Base-by-base conservation (phyloP, 208 protist species). In the Leishmania tarentolae region DNA sequence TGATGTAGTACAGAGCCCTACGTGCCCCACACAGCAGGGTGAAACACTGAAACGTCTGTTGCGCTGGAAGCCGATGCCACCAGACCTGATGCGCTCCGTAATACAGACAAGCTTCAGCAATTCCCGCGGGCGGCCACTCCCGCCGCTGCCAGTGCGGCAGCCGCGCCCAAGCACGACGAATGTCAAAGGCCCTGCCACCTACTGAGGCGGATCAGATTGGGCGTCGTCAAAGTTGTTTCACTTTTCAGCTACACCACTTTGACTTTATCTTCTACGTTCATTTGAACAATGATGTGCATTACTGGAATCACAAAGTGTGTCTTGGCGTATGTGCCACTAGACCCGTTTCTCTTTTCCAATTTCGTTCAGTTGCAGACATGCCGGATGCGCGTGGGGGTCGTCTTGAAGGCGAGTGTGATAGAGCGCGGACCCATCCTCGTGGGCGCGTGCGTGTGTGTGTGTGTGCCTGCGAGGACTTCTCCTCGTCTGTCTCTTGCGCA, bases 1-100 rank as follows among this genome's bases (percentile, higher is more conserved):
- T 47, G 9, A 24, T 21, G 50, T 3, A 21, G 28, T 44, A 31
- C 74, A 68, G 37, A 35, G 59, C 76, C 24, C 28, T n/a, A 40
- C 59, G 61, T 74, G 77, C 15, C 75, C 85, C 5, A 94, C 91
- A 11, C 86, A 84, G 24, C 87, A 93, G 83, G 80, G 85, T 24
- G 78, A 91, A 69, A 94, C 87, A 65, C 83, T 94, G 69, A 86
- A 96, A 83, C 90, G 94, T 4, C 85, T 95, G 0, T 78, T 97
- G 53, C 88, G 90, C 17, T 97, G 94, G 94, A 91, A 89, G 40
- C 92, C 94, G 61, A 94, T 94, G 88, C 92, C 92, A 5, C 81
- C 91, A 1, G 81, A 86, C 24, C 77, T 90, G 35, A 78, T 90
- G 74, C 75, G 83, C 1, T 78, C 88, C 65, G 76, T 85, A 1